Percentiles rank a stretch among this genome's conserved stretches.
Conservation (phyloP, 306 rosid species). For the Adenanthera pavonina region DNA sequence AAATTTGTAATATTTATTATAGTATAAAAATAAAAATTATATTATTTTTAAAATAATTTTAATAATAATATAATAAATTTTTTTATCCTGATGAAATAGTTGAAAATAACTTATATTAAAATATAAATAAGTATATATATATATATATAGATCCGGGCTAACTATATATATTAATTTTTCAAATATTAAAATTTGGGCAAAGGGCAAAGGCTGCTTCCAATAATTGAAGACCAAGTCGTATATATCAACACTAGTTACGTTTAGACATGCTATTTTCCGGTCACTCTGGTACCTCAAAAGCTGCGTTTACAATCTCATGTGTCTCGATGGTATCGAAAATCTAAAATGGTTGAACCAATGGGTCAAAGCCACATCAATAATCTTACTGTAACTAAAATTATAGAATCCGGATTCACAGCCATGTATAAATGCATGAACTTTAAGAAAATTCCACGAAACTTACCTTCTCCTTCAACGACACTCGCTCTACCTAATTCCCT, state of each 20-base stretch:
- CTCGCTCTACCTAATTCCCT: conserved; percentile 62
- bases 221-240: background rate
- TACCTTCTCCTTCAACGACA: conserved; percentile 44
- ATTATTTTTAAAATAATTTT: too few relatives aligned
- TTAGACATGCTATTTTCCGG: conserved; percentile 9
- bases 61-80: too few relatives aligned
- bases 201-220: background rate
- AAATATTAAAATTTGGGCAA: background rate
- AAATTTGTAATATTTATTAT: too few relatives aligned
- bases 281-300: background rate
- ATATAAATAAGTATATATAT: too few relatives aligned
- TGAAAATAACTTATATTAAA: too few relatives aligned
- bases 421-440: conserved; percentile 31
- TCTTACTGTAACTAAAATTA: conserved; percentile 14
- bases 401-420: conserved; percentile 33
- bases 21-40: too few relatives aligned
- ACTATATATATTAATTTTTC: background rate
- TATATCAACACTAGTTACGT: background rate
- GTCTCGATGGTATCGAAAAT: conserved; percentile 50
- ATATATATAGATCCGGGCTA: too few relatives aligned
- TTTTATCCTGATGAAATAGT: too few relatives aligned
- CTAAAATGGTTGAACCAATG: conserved; percentile 40
- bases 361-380: conserved; percentile 42
- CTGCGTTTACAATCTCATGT: conserved; percentile 21
- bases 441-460: conserved; percentile 44